phyloP scores from a whole-genome alignment of 768 basidiomycete genomes.

The Tulasnella sp. region DNA sequence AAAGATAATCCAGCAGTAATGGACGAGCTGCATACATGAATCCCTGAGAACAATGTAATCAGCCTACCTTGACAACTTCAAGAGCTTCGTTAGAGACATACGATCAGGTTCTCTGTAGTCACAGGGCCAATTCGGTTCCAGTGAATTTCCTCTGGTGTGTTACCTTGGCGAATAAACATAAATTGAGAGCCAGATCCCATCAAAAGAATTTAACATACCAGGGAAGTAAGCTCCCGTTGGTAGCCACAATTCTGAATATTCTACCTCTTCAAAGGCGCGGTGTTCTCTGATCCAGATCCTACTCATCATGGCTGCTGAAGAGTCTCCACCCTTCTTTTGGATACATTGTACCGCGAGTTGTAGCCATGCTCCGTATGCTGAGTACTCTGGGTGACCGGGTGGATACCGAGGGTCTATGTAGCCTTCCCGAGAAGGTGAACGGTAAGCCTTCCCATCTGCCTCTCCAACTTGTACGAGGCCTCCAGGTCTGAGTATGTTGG shows the following conservation, averaged over 20 bases:
- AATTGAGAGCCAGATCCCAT: too few relatives aligned
- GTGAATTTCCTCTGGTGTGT: background rate
- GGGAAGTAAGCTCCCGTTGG: slow-evolving; percentile 3
- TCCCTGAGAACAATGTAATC: background rate
- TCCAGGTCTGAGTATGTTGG: background rate
- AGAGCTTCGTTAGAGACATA: background rate
- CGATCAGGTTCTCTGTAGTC: background rate
- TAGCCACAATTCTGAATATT: slow-evolving; percentile 3
- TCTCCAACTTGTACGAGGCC: slow-evolving; percentile 6
- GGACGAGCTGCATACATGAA: background rate
- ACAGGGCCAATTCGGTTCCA: slow-evolving; percentile 2
- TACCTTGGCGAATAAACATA: background rate
- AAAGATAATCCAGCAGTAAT: background rate
- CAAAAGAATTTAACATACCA: background rate
- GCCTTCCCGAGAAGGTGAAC: background rate
- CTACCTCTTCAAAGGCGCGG: background rate
- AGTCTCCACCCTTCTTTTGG: slow-evolving; percentile 2
- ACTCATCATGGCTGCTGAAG: slow-evolving; percentile 2
- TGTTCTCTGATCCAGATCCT: slow-evolving; percentile 7
- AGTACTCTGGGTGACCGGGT: background rate
- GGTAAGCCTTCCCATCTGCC: slow-evolving; percentile 4
- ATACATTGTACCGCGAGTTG: background rate
- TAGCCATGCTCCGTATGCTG: background rate
- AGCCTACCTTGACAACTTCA: too few relatives aligned
- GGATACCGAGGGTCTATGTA: too few relatives aligned